Base-by-base conservation (phyloP, 805 yeast species). In the Candida andamanensis region DNA sequence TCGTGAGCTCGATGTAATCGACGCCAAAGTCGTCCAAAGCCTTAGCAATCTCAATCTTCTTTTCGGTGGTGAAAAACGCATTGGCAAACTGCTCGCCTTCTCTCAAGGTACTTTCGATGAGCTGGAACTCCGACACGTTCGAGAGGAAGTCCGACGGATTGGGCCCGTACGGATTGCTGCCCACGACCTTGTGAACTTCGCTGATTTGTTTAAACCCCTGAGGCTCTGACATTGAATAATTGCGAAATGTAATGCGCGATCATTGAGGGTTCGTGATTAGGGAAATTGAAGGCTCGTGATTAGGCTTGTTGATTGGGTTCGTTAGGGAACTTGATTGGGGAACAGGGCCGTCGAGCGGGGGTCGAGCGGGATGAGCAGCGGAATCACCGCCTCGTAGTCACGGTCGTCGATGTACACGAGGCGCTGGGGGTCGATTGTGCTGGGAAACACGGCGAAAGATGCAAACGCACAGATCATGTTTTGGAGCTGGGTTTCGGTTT, bases 1-100 rank as follows among this genome's bases (percentile, higher is more conserved):
- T 72, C 7, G 79, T 74, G 52, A 74, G 60, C 47, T 74, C 80
- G 31, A 74, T 74, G 54, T 74, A 74, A 49, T 74, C 80, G 19
- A 73, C 78, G 19, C 80, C 80, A 45, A 74, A 74, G 33, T 74
- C 79, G 45, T 72, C 78, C 42, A 74, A 55, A 28, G 79, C 79
- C 54, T 69, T 74, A 40, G 80, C 80, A 24, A 74, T 74, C 52
- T 72, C 72, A 28, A 74, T 62, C 54, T 74, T 74, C 54, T 62
- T 72, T 35, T 74, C 78, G 26, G 76, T 60, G 29, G 70, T 63
- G 60, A 74, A 74, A 43, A 74, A 74, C n/a, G 80, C 72, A 45
- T 74, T 74, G 46, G 80, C 79, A 44, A 74, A 74, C 51, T 74
- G 80, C 52, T 74, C 80, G 49, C 80, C 80, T 52, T 74, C 80